Evolutionary conservation across 805 yeast genomes (phyloP).

Genomic region (Teunomyces stri): DNA sequence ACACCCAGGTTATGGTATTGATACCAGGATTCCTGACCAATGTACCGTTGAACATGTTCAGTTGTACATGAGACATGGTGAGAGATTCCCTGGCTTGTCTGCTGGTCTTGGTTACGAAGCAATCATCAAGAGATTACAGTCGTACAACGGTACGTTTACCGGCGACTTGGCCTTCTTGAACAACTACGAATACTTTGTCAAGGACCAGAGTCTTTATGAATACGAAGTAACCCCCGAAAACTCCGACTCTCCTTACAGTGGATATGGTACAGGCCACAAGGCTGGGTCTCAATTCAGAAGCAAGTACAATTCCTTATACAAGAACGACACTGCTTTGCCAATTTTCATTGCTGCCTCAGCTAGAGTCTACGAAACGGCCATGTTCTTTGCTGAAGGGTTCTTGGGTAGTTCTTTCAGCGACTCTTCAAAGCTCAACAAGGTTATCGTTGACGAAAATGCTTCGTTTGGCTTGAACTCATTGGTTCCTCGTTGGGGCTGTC

Average conservation of each 20-base stretch:
- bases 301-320: conserved; percentile 50
- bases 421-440: conserved; percentile 24
- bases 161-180: conserved; percentile 56
- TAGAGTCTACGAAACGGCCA: conserved; percentile 56
- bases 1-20: conserved; percentile 24
- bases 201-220: conserved; percentile 39
- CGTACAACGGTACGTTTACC: conserved; percentile 27
- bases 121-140: conserved; percentile 23
- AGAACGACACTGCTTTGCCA: conserved; percentile 34
- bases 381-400: conserved; percentile 59
- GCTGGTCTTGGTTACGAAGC: conserved; percentile 28
- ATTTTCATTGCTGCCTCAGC: conserved; percentile 56
- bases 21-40: conserved; percentile 28
- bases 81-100: conserved; percentile 49
- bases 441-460: conserved; percentile 47
- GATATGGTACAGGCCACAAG: conserved; percentile 45
- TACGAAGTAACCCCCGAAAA: conserved; percentile 50
- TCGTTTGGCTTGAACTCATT: conserved; percentile 57
- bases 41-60: conserved; percentile 68
- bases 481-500: conserved; percentile 51
- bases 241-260: conserved; percentile 47
- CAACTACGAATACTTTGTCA: conserved; percentile 50
- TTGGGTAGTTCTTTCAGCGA: conserved; percentile 42
- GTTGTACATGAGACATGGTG: conserved; percentile 75
- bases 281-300: conserved; percentile 51